A percentile compares a stretch with the other conserved stretches of the same genome.
Evolutionary conservation across 2,329 filamentous ascomycete species (phyloP).

Genomic region (Colletotrichum simmondsii): DNA sequence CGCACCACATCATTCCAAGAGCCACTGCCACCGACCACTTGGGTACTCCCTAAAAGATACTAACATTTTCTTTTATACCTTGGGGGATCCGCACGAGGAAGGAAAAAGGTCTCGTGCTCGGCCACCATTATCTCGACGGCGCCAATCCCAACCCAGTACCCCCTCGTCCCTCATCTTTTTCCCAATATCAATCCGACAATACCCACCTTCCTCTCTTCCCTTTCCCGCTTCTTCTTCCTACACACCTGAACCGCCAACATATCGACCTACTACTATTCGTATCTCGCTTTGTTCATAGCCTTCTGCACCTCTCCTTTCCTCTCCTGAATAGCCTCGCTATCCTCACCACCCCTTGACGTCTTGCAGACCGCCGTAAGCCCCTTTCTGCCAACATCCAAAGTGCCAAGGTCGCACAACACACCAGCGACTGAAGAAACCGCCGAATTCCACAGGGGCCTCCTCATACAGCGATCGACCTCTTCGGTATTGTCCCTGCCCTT

Average conservation of each 20-base stretch:
- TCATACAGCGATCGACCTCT: constrained; percentile 16
- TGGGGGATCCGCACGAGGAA: constrained; percentile 27
- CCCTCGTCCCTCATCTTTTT: neutral
- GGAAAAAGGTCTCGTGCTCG: constrained; percentile 32
- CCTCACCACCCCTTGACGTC: neutral
- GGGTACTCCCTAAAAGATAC: neutral
- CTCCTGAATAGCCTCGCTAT: neutral
- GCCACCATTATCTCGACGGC: constrained; percentile 4
- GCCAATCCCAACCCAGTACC: neutral
- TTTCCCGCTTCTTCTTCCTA: neutral
- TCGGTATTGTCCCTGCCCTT: constrained; percentile 24
- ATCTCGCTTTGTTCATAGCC: neutral
- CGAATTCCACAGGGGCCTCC: neutral
- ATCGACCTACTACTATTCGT: neutral
- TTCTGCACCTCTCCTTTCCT: neutral
- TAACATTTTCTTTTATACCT: neutral
- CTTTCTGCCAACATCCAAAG: neutral
- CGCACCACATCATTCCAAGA: neutral
- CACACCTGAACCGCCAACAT: neutral
- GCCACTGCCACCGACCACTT: neutral
- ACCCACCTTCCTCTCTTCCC: neutral
- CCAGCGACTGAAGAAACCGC: neutral
- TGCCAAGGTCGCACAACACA: neutral
- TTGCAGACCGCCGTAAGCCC: constrained; percentile 7
- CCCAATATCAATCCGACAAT: constrained; percentile 23